A percentile compares a stretch with the other conserved stretches of the same genome.
These are phyloP conservation scores for Talaromyces proteolyticus DNA, from an alignment of 495 filamentous ascomycete species.

Conservation along the genomic window DNA sequence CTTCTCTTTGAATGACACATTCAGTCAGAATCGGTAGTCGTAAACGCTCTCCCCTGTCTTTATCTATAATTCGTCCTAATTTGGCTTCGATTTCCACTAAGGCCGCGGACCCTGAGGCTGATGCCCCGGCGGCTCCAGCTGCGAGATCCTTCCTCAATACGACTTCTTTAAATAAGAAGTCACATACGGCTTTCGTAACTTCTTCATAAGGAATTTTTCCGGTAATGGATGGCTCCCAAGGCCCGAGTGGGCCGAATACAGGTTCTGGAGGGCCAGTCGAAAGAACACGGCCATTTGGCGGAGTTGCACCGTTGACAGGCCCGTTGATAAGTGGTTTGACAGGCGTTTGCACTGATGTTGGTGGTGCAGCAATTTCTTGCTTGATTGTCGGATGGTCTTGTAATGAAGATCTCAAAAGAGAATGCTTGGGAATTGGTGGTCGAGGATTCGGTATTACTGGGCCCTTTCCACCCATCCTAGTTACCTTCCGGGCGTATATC, in stretches of 20 bases:
- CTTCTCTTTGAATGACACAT: constrained; percentile 51
- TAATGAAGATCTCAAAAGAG: constrained; percentile 13
- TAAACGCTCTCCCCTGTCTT: constrained; percentile 60
- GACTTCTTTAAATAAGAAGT: constrained; percentile 69
- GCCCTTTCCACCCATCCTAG: constrained; percentile 27
- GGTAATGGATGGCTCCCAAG: constrained; percentile 71
- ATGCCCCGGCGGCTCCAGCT: constrained; percentile 35
- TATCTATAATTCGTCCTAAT: constrained; percentile 72
- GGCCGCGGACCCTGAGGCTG: constrained; percentile 52
- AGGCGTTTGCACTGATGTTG: constrained; percentile 14
- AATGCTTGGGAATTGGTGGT: constrained; percentile 29
- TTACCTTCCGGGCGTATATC: constrained; percentile 37
- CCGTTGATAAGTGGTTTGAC: constrained; percentile 10
- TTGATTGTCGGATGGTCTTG: constrained; percentile 18
- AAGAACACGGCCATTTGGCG: constrained; percentile 11
- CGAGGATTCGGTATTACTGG: constrained; percentile 31
- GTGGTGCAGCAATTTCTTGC: constrained; percentile 12
- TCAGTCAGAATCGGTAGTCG: constrained; percentile 59
- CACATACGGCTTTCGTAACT: constrained; percentile 58
- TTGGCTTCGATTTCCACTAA: constrained; percentile 91
- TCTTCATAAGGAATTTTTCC: constrained; percentile 60
- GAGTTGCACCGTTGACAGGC: constrained; percentile 8
- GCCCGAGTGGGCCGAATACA: constrained; percentile 39
- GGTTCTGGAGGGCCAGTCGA: constrained; percentile 7
- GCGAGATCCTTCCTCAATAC: constrained; percentile 51